Conservation (phyloP, 345 rosid species). For the Salix viminalis region DNA sequence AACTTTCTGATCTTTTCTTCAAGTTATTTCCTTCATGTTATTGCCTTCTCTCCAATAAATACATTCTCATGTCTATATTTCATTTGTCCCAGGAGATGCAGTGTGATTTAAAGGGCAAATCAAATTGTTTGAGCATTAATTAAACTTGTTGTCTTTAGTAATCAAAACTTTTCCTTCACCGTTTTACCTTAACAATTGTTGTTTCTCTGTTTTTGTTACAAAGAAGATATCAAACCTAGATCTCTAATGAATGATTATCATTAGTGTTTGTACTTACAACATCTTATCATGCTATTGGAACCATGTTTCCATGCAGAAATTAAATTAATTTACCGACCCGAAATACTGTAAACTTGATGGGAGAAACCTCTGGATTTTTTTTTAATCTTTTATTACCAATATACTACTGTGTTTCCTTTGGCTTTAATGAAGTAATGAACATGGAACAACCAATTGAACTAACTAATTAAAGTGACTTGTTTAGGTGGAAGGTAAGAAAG, state of each 20-base stretch:
- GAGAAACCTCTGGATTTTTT: not conserved
- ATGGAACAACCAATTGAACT: not conserved
- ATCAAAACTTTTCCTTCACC: not conserved
- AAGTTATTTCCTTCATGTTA: not conserved
- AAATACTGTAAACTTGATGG: not conserved
- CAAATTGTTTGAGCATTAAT: not conserved
- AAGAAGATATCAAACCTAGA: no score
- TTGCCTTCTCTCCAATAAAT: not conserved
- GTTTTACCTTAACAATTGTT: not conserved
- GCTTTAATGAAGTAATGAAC: not conserved
- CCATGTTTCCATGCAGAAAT: not conserved
- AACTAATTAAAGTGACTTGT: not conserved
- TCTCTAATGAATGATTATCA: no score
- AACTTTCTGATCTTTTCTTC: not conserved
- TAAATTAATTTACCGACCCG: not conserved
- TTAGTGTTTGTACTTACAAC: not conserved
- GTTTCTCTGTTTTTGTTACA: no score
- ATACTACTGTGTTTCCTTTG: not conserved
- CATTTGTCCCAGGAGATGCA: no score
- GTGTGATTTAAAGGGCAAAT: not conserved
- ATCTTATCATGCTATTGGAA: not conserved
- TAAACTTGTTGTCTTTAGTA: not conserved
- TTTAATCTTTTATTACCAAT: not conserved
- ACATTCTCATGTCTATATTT: not conserved
- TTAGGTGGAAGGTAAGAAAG: conserved; percentile 8